A percentile compares a stretch with the other conserved stretches of the same genome.
phyloP scores from a whole-genome alignment of 805 yeast species.

The Sugiyamaella qingdaonensis region DNA sequence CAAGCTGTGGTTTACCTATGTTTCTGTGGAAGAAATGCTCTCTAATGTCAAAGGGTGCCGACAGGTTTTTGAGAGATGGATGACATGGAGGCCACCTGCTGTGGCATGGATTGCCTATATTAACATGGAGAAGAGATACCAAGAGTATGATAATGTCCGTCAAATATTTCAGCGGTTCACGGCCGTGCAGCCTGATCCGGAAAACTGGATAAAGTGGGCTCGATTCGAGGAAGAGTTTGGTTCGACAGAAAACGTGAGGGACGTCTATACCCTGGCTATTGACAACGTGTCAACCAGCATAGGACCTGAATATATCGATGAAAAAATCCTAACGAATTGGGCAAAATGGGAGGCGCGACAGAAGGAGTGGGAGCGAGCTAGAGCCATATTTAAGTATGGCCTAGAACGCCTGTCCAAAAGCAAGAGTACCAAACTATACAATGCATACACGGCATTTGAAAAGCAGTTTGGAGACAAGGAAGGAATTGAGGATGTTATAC shows the following conservation, averaged over 20 bases:
- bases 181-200: conserved; percentile 45
- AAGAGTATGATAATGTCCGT: conserved; percentile 54
- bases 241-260: conserved; percentile 46
- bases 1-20: conserved; percentile 82
- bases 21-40: conserved; percentile 75
- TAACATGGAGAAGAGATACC: conserved; percentile 66
- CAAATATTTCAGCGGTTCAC: conserved; percentile 55
- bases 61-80: conserved; percentile 72
- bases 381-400: conserved; percentile 53
- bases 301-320: conserved; percentile 31
- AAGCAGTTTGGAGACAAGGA: conserved; percentile 56
- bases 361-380: conserved; percentile 58
- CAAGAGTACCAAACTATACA: conserved; percentile 36
- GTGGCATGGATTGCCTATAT: conserved; percentile 74
- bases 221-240: conserved; percentile 60
- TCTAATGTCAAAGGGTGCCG: conserved; percentile 61
- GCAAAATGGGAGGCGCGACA: conserved; percentile 65
- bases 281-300: conserved; percentile 41
- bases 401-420: conserved; percentile 42
- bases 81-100: conserved; percentile 62
- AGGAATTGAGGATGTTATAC: conserved; percentile 50
- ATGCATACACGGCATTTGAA: conserved; percentile 54
- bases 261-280: conserved; percentile 62
- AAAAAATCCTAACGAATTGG: conserved; percentile 48
- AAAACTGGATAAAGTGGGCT: conserved; percentile 74